These are phyloP conservation scores for Stenocarpella maydis DNA, from an alignment of 2,329 filamentous ascomycete genomes.

Conservation along the genomic window DNA sequence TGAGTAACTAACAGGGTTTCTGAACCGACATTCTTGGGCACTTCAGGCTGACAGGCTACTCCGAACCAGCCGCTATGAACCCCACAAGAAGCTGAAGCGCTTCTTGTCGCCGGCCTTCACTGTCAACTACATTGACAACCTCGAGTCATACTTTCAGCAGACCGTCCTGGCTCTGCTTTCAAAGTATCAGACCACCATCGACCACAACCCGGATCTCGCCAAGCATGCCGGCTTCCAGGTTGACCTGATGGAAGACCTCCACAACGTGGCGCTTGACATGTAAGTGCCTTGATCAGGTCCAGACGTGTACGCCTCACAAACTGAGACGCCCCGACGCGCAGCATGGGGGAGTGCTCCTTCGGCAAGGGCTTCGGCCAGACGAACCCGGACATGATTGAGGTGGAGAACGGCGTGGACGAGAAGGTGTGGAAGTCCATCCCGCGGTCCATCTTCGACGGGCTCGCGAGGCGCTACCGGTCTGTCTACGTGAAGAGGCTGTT, in stretches of 20 bases:
- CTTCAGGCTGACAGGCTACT: neutral
- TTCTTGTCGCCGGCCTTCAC: slow-evolving; percentile 42
- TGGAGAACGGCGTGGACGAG: slow-evolving; percentile 37
- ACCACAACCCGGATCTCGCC: slow-evolving; percentile 5
- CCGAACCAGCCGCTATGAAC: slow-evolving; percentile 37
- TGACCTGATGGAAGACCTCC: slow-evolving; percentile 42
- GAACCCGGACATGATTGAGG: slow-evolving; percentile 35
- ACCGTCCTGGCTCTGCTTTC: slow-evolving; percentile 36
- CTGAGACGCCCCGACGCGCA: neutral
- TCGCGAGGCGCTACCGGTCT: slow-evolving; percentile 34
- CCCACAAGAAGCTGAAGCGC: slow-evolving; percentile 40
- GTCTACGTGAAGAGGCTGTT: slow-evolving; percentile 38
- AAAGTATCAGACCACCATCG: slow-evolving; percentile 34
- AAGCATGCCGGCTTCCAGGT: slow-evolving; percentile 37
- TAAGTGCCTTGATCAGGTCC: too few relatives aligned
- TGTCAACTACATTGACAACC: slow-evolving; percentile 40
- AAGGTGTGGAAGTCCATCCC: slow-evolving; percentile 37
- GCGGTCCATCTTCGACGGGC: slow-evolving; percentile 37
- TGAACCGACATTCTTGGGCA: too few relatives aligned
- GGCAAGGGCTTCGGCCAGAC: slow-evolving; percentile 42
- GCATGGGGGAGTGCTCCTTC: slow-evolving; percentile 42
- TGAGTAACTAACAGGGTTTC: neutral
- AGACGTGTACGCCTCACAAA: rapidly evolving
- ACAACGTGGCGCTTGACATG: slow-evolving; percentile 42
- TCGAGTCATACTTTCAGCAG: slow-evolving; percentile 38